Evolutionary conservation across 345 rosid genomes (phyloP), one percentile per base, ranked within the genome.

Genomic region (Odontarrhena argentea): DNA sequence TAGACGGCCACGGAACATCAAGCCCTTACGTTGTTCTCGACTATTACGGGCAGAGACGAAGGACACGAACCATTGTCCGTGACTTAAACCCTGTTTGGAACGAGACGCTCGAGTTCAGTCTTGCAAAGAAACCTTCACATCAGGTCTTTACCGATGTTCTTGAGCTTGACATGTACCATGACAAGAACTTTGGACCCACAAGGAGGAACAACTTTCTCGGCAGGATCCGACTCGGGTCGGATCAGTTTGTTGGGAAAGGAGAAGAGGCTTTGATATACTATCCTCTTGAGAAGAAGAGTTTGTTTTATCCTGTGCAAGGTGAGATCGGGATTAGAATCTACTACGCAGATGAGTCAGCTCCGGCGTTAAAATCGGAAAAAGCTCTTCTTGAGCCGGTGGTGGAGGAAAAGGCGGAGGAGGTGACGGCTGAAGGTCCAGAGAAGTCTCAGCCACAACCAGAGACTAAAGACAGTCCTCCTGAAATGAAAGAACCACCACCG

Each of bases 231-330:
- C 63, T 92, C 60, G 82, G 82, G 40, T 84, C 88, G 0, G 69
- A 74, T 22, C 96, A 89, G 82, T 92, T 89, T 32, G 96, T 87
- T n/a, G 74, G 65, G 38, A 81, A 81, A 70, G 98, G 98, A 6
- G 96, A 89, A 51, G 98, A 89, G 59, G 96, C 93, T 8, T 67
- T 89, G 58, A 87, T 92, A 44, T 89, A 87, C 63, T 92, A 86
- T 62, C 76, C 81, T 11, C 61, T 92, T 45, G 83, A 85, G 77
- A 87, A 68, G 78, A 92, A 89, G 79, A 72, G 72, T 62, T 41
- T 77, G 76, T 18, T 85, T n/a, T 75, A 71, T 68, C 87, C 79
- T 80, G 79, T 86, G 12, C 88, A 80, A 24, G 98, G 96, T 2
- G 88, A 87, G 63, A 83, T 89, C 54, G 98, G 98, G 1, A 73